A percentile compares a stretch with the other conserved stretches of the same genome.
These are phyloP conservation scores for Trametes elegans DNA, from an alignment of 768 basidiomycete species.

Conservation along the genomic window DNA sequence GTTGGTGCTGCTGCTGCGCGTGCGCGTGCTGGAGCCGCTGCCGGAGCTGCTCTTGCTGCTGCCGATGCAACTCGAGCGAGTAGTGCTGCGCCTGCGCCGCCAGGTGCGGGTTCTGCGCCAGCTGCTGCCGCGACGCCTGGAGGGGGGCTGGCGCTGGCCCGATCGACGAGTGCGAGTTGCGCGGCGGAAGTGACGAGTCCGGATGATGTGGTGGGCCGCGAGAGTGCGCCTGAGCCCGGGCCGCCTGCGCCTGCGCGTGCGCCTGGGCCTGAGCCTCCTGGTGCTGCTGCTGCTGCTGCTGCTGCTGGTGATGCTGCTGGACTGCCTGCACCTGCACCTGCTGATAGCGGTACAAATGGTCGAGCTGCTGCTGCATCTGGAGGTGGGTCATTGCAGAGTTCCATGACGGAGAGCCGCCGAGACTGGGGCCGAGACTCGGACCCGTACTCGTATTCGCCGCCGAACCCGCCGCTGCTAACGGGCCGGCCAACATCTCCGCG, in stretches of 20 bases:
- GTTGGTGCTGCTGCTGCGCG: slow-evolving; percentile 37
- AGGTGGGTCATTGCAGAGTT: slow-evolving; percentile 78
- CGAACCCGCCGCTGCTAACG: slow-evolving; percentile 24
- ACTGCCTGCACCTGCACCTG: slow-evolving; percentile 33
- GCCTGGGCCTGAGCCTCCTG: slow-evolving; percentile 31
- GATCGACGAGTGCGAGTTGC: slow-evolving; percentile 48
- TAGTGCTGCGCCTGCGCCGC: slow-evolving; percentile 33
- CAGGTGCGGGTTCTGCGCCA: slow-evolving; percentile 18
- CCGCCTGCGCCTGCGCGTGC: slow-evolving; percentile 7
- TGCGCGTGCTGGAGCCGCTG: slow-evolving; percentile 39
- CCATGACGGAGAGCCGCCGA: slow-evolving; percentile 81
- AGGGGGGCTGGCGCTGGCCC: slow-evolving; percentile 31
- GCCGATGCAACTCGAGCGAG: slow-evolving; percentile 48
- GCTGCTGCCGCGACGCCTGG: slow-evolving; percentile 20
- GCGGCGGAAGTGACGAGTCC: slow-evolving; percentile 32
- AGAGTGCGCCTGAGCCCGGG: slow-evolving; percentile 18
- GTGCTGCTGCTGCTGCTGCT: slow-evolving; percentile 27
- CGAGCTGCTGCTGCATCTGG: slow-evolving; percentile 42
- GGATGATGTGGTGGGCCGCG: slow-evolving; percentile 34
- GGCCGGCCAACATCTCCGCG: slow-evolving; percentile 32
- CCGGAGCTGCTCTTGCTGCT: slow-evolving; percentile 37
- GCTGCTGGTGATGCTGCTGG: slow-evolving; percentile 31
- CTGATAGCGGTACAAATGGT: slow-evolving; percentile 45
- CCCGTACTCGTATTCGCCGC: slow-evolving; percentile 61
- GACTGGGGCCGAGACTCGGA: slow-evolving; percentile 75